Base-by-base conservation (phyloP, 805 yeast genomes). In the Saccharomycopsis selenospora region DNA sequence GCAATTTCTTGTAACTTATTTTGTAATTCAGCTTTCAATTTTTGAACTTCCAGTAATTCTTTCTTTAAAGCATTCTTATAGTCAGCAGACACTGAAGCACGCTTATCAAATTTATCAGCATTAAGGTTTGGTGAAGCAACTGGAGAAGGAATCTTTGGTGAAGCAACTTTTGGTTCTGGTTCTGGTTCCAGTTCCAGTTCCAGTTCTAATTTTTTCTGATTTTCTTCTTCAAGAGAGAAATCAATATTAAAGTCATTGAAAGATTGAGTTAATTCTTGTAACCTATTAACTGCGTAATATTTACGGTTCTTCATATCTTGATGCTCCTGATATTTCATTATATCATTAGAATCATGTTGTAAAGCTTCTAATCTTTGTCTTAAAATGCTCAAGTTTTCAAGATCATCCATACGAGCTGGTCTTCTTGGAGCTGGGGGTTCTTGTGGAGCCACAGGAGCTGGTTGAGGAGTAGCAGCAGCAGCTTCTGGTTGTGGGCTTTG, bases 301-400 rank as follows among this genome's bases (percentile, higher is more conserved):
- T 80, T 84, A 57, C 81, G 82, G 52, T 76, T 76, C 41, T 73
- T 69, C 63, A 81, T 72, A 11, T 68, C 68, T 48, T 70, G 64
- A 46, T 61, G 62, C 13, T 68, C 65, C 62, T 83, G 83, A 55
- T 71, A 77, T 59, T 84, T 85, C 62, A 85, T 74, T 36, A 85
- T 80, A 54, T 80, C 88, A 61, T 85, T 85, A 1, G 90, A 80
- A 59, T 85, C 90, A 42, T 72, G 72, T 61, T 85, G 93, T 41
- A 85, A 66, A 11, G 73, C 71, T 8, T 81, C 75, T 33, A 85
- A 62, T 56, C 77, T 79, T 48, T 72, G 71, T 55, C 85, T 71
- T 43, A 85, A 66, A 7, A 66, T 66, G 46, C 73, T 73, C 43
- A 85, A 65, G 47, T 79, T 80, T 13, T 69, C 73, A 14, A 77